Conservation (phyloP, 2,329 filamentous ascomycete genomes). For the Colletotrichum tamarilloi region DNA sequence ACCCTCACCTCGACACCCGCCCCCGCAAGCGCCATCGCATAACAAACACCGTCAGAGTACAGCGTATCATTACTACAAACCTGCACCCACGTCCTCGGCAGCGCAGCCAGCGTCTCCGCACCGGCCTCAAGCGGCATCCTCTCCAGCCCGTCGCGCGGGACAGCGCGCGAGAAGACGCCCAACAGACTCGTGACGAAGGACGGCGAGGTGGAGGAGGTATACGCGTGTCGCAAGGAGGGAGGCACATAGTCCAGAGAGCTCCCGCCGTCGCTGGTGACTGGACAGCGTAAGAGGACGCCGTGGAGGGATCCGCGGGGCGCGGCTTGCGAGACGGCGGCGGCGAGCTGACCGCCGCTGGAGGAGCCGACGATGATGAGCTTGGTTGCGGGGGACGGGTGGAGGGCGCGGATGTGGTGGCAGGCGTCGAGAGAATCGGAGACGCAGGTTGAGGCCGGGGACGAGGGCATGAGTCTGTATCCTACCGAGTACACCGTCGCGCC, state of each 20-base stretch:
- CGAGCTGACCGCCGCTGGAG: constrained; percentile 61
- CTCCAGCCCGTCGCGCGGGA: constrained; percentile 53
- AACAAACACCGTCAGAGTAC: constrained; percentile 63
- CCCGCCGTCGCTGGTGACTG: constrained; percentile 58
- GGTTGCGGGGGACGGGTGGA: constrained; percentile 21
- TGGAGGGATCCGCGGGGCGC: constrained; percentile 42
- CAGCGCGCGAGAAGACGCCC: constrained; percentile 45
- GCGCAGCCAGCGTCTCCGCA: constrained; percentile 42
- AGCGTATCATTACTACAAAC: constrained; percentile 62
- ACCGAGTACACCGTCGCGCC: constrained; percentile 54
- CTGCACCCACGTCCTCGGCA: constrained; percentile 60
- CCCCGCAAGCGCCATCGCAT: constrained; percentile 53
- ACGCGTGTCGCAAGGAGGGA: constrained; percentile 44
- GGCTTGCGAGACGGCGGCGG: constrained; percentile 54
- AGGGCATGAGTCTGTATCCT: constrained; percentile 58
- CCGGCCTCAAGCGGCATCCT: constrained; percentile 55
- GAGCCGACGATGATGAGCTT: constrained; percentile 54
- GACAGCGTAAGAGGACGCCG: constrained; percentile 58
- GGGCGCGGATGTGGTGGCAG: constrained; percentile 42
- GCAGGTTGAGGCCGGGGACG: constrained; percentile 51
- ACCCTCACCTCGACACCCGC: constrained; percentile 53
- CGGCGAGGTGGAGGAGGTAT: constrained; percentile 51
- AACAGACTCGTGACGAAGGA: constrained; percentile 50
- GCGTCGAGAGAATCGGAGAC: constrained; percentile 54
- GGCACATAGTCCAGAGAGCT: constrained; percentile 51